Evolutionary conservation across 352 stramenopile genomes (phyloP).

Genomic region (Chrysophaeum taylorii): DNA sequence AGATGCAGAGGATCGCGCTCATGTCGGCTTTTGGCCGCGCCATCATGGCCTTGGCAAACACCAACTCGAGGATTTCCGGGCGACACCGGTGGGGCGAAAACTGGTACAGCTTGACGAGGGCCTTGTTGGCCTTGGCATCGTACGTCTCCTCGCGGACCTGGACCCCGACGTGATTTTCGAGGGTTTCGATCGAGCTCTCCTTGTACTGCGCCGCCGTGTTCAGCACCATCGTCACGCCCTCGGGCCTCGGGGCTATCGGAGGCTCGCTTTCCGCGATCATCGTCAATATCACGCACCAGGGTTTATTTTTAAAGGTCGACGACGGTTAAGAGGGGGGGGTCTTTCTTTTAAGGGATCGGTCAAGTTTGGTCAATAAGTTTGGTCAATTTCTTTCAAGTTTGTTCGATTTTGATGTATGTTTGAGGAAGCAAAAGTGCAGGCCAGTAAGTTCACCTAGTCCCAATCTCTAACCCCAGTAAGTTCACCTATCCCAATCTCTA

Average conservation of each 20-base stretch:
- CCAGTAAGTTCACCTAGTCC: no score
- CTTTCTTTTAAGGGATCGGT: no score
- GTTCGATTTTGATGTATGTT: no score
- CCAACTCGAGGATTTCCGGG: neutral
- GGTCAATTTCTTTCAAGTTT: no score
- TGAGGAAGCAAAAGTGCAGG: no score
- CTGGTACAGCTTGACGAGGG: constrained; percentile 12
- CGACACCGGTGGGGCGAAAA: neutral
- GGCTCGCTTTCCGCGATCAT: no score
- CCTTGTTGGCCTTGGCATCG: constrained; percentile 9
- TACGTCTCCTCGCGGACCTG: neutral
- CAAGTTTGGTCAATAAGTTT: no score
- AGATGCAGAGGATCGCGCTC: neutral
- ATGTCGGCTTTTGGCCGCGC: neutral
- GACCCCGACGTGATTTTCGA: neutral
- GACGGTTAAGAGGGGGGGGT: no score
- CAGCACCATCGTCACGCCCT: neutral
- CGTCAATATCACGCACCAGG: no score
- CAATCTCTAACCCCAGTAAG: no score
- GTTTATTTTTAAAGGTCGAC: no score
- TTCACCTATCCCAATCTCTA: no score
- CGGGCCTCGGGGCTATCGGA: neutral
- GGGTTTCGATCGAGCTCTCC: neutral
- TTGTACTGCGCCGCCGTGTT: neutral
- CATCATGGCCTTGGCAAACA: neutral